phyloP scores from a whole-genome alignment of 2,329 filamentous ascomycete species.

The Claviceps pusilla region DNA sequence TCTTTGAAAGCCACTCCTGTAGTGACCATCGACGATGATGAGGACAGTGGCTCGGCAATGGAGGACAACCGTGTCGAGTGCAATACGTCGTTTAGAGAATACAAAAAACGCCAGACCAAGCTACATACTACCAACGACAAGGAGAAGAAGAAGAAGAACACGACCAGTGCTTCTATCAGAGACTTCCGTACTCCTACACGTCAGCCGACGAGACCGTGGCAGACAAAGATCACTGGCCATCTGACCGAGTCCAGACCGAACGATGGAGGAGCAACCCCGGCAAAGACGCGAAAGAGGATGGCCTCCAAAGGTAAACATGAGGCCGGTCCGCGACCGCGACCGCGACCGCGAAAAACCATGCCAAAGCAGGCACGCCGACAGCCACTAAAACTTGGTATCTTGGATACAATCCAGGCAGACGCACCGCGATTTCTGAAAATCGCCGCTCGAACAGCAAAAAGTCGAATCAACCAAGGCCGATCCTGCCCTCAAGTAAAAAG shows the following conservation, averaged over 20 bases:
- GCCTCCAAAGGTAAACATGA: neutral
- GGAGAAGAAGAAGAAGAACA: slow-evolving; percentile 1
- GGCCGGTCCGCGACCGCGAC: neutral
- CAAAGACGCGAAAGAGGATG: neutral
- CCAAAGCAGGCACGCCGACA: neutral
- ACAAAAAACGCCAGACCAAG: slow-evolving; percentile 25
- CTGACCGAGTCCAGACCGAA: slow-evolving; percentile 6
- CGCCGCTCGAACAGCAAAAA: slow-evolving; percentile 41
- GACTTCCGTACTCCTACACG: slow-evolving; percentile 10
- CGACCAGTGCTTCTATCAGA: slow-evolving; percentile 11
- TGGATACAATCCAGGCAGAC: slow-evolving; percentile 40
- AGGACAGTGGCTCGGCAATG: slow-evolving; percentile 25
- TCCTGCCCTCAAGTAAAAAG: slow-evolving; percentile 39
- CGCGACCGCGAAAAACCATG: neutral
- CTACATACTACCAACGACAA: slow-evolving; percentile 12
- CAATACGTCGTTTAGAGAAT: slow-evolving; percentile 29
- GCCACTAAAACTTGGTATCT: slow-evolving; percentile 40
- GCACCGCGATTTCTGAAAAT: slow-evolving; percentile 46
- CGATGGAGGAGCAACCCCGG: neutral
- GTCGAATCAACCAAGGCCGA: slow-evolving; percentile 33
- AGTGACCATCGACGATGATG: slow-evolving; percentile 8
- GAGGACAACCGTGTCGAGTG: slow-evolving; percentile 38
- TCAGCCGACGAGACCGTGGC: slow-evolving; percentile 9
- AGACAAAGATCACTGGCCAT: slow-evolving; percentile 19
- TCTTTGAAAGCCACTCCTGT: neutral